Base-by-base conservation (phyloP, 2,329 filamentous ascomycete species). In the Onygenales sp. region DNA sequence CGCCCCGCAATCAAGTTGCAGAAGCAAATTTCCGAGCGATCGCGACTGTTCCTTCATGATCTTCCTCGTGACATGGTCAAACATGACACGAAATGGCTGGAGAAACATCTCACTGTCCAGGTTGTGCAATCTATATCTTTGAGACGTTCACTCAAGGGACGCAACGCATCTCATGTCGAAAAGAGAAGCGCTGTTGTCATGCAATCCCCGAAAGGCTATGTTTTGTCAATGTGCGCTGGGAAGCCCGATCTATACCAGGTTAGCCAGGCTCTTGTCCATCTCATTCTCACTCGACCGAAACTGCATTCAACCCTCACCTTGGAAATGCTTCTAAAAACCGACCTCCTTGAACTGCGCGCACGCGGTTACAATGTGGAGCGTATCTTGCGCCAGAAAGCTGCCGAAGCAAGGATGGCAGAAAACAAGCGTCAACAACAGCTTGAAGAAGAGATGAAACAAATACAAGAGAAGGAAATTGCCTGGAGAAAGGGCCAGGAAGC, bases 361-460 rank as follows among this genome's bases (percentile, higher is more conserved):
- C 89, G 93, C 58, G 93, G 93, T 1, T 97, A 96, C 75, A 97
- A 98, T 60, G 93, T 98, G 41, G 89, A 96, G 64, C 86, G 93
- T 49, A 97, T 98, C 57, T 77, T 98, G 21, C 83, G 89, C 39
- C 86, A 86, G 52, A 94, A 94, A 72, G 89, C 87, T 17, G 87
- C 88, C 2, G 90, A 97, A 68, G 88, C 89, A 5, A 82, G 88
- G 51, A 84, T 97, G 59, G 90, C 89, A 0, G 91, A 96, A 64
- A 86, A 87, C 62, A 84, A 89, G 66, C 81, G 87, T 48, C 84
- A 86, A 63, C 85, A 49, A 32, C 83, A 87, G 38, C 69, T 90
- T 5, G 86, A 87, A 57, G 81, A 82, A 47, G 89, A 95, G 64
- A 81, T 85, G 59, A 80, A 82, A 63, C 78, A 78, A 36, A 82